Base-by-base conservation (phyloP, 108 stramenopile species). In the Thalassiosira profunda region DNA sequence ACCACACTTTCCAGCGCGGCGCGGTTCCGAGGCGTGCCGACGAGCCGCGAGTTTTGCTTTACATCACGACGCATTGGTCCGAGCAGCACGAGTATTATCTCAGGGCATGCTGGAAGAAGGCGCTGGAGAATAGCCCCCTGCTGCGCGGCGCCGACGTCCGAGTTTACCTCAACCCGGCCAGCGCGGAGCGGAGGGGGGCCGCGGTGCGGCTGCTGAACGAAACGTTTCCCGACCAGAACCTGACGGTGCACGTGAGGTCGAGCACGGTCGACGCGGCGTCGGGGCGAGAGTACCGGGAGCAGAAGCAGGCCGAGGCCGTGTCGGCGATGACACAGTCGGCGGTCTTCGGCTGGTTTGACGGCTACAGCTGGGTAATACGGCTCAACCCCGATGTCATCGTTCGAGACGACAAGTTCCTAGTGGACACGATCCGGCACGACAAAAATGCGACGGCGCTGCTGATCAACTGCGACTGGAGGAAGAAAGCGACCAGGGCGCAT, bases 351-450 rank as follows among this genome's bases (percentile, higher is more conserved):
- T 79, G 78, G 78, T 79, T 79, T 28, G 5, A 34, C 2, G 34
- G 31, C 1, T 82, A 76, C 57, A 75, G 77, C 42, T 82, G 81
- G 81, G 55, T 82, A 25, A 72, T 82, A 11, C 81, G 81, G 1
- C 29, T 82, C 29, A 82, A 82, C 61, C 81, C 81, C 4, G 81
- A 82, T 72, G 81, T 82, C 0, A 18, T 82, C 8, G 49, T 82
- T 36, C 75, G 81, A 23, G 59, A 76, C 20, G 69, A 70, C 14
- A 55, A 38, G 15, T 81, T 54, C 51, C 17, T 76, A 3, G 7
- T 31, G 21, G 34, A 53, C 2, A 76, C 51, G 52, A 56, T 45
- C 11, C 38, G 14, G 10, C 53, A 54, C 25, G 42, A 44, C 12
- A 2, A 38, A n/a, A 18, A 37, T 0, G 20, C 60, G 24, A 58